Conservation (phyloP, 495 filamentous ascomycete genomes). For the Hyaloscypha finlandica region DNA sequence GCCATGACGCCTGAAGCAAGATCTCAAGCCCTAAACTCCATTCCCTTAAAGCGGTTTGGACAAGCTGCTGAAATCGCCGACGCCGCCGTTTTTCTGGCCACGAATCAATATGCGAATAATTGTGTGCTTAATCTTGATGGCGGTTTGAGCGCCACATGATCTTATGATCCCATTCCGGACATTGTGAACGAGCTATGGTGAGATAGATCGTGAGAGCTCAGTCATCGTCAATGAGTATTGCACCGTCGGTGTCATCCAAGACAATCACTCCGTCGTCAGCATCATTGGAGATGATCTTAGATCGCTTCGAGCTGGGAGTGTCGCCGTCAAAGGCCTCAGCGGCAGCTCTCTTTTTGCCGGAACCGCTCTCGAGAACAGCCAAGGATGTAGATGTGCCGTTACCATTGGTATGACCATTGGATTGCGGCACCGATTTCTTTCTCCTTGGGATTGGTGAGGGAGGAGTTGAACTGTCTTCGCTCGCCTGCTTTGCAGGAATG, state of each 20-base stretch:
- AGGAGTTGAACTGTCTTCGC: conserved; percentile 5
- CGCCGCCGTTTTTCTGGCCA: conserved; percentile 75
- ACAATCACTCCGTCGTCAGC: conserved; percentile 46
- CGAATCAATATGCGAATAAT: conserved; percentile 79
- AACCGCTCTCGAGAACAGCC: not conserved
- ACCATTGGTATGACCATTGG: conserved; percentile 25
- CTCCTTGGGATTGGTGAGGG: conserved; percentile 47
- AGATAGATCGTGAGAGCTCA: conserved; percentile 33
- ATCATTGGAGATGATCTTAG: conserved; percentile 38
- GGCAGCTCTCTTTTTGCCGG: conserved; percentile 25
- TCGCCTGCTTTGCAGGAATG: not conserved
- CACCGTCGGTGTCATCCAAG: conserved; percentile 62
- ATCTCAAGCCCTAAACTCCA: conserved; percentile 37
- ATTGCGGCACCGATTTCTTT: conserved; percentile 39
- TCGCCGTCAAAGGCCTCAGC: conserved; percentile 17
- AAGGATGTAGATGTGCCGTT: conserved; percentile 1
- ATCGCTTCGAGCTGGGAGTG: conserved; percentile 42
- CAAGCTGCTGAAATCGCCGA: conserved; percentile 72
- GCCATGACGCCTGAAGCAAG: conserved; percentile 32
- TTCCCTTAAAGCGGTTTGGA: conserved; percentile 74
- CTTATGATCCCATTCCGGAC: not conserved
- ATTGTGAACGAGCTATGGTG: not conserved
- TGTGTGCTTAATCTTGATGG: conserved; percentile 87
- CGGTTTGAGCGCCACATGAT: conserved; percentile 67
- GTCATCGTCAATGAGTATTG: conserved; percentile 77